Evolutionary conservation across 2,329 filamentous ascomycete species (phyloP).

Genomic region (Aspergillus quadrilineatus): DNA sequence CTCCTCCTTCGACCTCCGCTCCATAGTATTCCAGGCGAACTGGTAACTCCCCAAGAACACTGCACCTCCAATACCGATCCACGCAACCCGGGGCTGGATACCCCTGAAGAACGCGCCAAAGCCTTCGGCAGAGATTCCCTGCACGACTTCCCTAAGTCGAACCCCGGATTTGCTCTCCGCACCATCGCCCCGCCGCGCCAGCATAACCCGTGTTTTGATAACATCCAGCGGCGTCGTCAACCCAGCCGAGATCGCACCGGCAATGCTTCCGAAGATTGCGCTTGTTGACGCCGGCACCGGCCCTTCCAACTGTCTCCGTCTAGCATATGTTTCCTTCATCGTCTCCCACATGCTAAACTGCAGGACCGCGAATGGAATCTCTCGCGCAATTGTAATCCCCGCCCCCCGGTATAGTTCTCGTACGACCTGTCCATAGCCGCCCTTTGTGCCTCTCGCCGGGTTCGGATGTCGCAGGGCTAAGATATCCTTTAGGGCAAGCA

Average conservation of each 20-base stretch:
- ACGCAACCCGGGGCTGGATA: slow-evolving; percentile 77
- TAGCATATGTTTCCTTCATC: slow-evolving; percentile 63
- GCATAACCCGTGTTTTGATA: slow-evolving; percentile 94
- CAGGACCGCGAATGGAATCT: slow-evolving; percentile 95
- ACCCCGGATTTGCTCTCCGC: slow-evolving; percentile 32
- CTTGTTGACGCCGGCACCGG: slow-evolving; percentile 72
- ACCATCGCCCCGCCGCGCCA: slow-evolving; percentile 68
- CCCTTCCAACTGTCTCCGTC: slow-evolving; percentile 29
- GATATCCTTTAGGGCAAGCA: slow-evolving; percentile 69
- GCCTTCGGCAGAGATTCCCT: slow-evolving; percentile 59
- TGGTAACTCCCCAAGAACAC: slow-evolving; percentile 95
- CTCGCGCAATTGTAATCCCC: slow-evolving; percentile 86
- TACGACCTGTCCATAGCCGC: slow-evolving; percentile 61
- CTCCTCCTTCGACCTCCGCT: slow-evolving; percentile 48
- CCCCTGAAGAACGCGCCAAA: slow-evolving; percentile 48
- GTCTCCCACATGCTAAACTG: slow-evolving; percentile 97
- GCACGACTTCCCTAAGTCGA: slow-evolving; percentile 54
- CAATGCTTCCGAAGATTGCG: slow-evolving; percentile 77
- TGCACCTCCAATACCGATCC: slow-evolving; percentile 92
- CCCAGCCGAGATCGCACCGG: slow-evolving; percentile 81
- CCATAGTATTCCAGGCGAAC: slow-evolving; percentile 75
- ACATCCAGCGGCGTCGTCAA: slow-evolving; percentile 93
- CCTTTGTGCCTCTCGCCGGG: slow-evolving; percentile 34
- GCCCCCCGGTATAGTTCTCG: slow-evolving; percentile 88
- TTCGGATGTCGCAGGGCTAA: slow-evolving; percentile 49